These are phyloP conservation scores for Dictyostelium purpureum DNA, from an alignment of 78 protist genomes.

Conservation along the genomic window DNA sequence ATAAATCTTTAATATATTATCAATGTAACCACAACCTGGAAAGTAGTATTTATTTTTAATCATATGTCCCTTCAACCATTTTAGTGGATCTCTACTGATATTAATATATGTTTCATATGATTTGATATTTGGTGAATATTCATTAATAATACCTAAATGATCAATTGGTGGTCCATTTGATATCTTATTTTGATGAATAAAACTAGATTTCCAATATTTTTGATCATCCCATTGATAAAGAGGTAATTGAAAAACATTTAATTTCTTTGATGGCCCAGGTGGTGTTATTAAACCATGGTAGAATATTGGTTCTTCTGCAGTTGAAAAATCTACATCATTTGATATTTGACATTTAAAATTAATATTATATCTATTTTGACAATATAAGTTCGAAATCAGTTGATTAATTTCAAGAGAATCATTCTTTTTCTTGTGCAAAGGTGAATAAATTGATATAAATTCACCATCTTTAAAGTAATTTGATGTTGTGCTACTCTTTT, in stretches of 20 bases:
- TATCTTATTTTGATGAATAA: not conserved
- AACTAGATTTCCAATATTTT: not conserved
- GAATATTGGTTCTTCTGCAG: no score
- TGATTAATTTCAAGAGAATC: not conserved
- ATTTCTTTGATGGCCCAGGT: not conserved
- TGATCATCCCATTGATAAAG: conserved; percentile 41
- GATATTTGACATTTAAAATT: conserved; percentile 2
- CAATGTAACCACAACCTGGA: conserved; percentile 27
- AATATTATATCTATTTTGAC: not conserved
- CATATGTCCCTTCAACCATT: conserved; percentile 32
- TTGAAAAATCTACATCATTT: not conserved
- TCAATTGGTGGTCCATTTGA: not conserved
- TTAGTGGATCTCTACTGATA: not conserved
- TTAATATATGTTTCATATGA: not conserved
- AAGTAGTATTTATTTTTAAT: not conserved
- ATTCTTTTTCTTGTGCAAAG: not conserved
- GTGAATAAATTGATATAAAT: not conserved
- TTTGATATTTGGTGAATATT: not conserved
- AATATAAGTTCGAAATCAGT: not conserved
- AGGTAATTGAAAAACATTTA: not conserved
- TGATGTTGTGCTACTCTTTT: no score
- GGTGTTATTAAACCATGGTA: no score
- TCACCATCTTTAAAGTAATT: no score
- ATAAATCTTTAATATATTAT: not conserved
- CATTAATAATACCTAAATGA: not conserved